These are phyloP conservation scores for Phytomonas sp. DNA, from an alignment of 208 protist genomes.

Conservation along the genomic window DNA sequence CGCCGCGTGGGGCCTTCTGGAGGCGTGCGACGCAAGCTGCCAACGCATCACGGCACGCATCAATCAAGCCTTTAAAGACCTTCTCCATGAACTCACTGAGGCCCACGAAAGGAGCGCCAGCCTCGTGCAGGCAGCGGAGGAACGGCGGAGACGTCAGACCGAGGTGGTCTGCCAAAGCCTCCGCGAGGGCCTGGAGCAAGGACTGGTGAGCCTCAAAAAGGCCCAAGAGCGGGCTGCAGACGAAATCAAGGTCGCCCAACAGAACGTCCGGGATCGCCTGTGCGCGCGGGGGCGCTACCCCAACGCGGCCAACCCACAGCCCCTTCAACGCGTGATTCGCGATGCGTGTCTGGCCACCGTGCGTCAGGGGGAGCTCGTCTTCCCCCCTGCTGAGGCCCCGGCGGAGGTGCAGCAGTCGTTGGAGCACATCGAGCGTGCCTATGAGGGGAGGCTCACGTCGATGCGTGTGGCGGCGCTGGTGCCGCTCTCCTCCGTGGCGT, in stretches of 20 bases:
- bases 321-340: constrained; percentile 39
- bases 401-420: constrained; percentile 26
- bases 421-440: constrained; percentile 20
- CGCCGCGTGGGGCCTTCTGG: constrained; percentile 12
- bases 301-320: constrained; percentile 14
- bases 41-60: constrained; percentile 19
- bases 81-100: constrained; percentile 20
- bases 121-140: constrained; percentile 10
- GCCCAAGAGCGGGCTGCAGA: constrained; percentile 9
- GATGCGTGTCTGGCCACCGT: constrained; percentile 34
- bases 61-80: constrained; percentile 17
- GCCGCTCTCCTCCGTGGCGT: not conserved
- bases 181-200: constrained; percentile 17
- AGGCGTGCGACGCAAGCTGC: constrained; percentile 26
- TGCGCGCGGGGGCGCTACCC: constrained; percentile 5
- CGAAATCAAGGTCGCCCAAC: constrained; percentile 16
- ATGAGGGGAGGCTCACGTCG: not conserved
- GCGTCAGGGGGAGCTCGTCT: constrained; percentile 21
- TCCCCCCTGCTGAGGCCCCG: constrained; percentile 26
- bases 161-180: constrained; percentile 22
- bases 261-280: constrained; percentile 10
- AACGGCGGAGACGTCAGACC: constrained; percentile 7
- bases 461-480: not conserved
- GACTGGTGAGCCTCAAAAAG: constrained; percentile 17
- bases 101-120: constrained; percentile 11